Evolutionary conservation across 2,329 filamentous ascomycete species (phyloP), one percentile per base, ranked within the genome.

Genomic region (Coccinonectria pachysandricola): DNA sequence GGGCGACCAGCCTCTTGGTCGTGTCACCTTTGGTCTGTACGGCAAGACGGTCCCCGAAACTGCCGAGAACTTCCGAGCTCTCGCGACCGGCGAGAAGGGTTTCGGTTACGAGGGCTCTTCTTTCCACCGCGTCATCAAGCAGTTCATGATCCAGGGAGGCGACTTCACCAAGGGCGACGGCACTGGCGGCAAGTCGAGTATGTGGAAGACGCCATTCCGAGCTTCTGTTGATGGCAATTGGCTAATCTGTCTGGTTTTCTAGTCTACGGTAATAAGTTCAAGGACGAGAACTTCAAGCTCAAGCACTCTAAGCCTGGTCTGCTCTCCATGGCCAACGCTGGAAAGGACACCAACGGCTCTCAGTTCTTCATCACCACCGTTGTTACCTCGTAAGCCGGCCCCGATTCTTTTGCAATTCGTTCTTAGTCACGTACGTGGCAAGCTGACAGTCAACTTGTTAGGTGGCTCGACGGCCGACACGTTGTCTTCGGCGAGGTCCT

Each of bases 281-380:
- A 73, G 40, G 83, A 92, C 49, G 83, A 92, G 76, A 91, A 88
- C 79, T 91, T 92, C 72, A 88, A 91, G 77, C 71, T 88, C 53
- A 87, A 86, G 71, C 84, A 92, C 75, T 73, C 69, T 66, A 86
- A 85, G 72, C 79, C 76, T 59, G 83, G 83, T 49, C 64, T 84
- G 26, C 65, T 91, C 41, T 85, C 79, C 59, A 91, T 85, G 83
- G 83, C 80, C 59, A 87, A 87, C 62, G 73, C 80, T 35, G 82
- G 82, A 57, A 72, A 75, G 57, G 81, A 91, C 59, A 91, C 83
- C 66, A 87, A 87, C 54, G 82, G 83, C 53, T 85, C 79, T 32
- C 83, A 91, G 56, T 91, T 91, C 68, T 91, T 91, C 70, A 87
- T 91, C 56, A 91, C 84, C 49, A 88, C 82, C 43, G 78, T 76